Conservation (phyloP, 805 yeast species). For the Vanderwaltozyma tropicalis region DNA sequence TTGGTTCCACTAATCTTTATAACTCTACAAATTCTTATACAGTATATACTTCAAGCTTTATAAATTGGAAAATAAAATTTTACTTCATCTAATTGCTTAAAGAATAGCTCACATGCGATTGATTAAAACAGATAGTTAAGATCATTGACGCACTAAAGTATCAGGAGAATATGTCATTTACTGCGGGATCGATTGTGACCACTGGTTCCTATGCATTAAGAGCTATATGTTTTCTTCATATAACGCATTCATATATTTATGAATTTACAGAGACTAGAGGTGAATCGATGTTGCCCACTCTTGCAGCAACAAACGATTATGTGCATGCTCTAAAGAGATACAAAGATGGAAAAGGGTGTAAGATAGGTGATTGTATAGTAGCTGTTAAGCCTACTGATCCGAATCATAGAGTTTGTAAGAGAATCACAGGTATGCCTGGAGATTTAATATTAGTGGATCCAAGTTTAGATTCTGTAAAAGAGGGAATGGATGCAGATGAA, state of each 20-base stretch:
- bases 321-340: constrained; percentile 64
- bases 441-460: constrained; percentile 79
- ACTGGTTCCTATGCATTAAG: constrained; percentile 15
- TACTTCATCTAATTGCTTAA: no score
- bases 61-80: no score
- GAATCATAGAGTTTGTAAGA: constrained; percentile 73
- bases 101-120: no score
- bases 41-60: no score
- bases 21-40: no score
- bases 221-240: constrained; percentile 56
- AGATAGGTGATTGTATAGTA: constrained; percentile 80
- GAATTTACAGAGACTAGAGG: constrained; percentile 81
- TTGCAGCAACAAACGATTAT: constrained; percentile 63
- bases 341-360: constrained; percentile 52
- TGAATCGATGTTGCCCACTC: constrained; percentile 91
- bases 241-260: constrained; percentile 53
- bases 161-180: background rate
- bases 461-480: constrained; percentile 26
- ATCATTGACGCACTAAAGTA: background rate
- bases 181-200: background rate
- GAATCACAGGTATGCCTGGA: constrained; percentile 95
- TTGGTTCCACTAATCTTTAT: no score
- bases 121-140: no score
- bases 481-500: constrained; percentile 9
- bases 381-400: constrained; percentile 88